A percentile compares a stretch with the other conserved stretches of the same genome.
Conservation (phyloP, 2,329 filamentous ascomycete species). For the Fusarium gaditjirri region DNA sequence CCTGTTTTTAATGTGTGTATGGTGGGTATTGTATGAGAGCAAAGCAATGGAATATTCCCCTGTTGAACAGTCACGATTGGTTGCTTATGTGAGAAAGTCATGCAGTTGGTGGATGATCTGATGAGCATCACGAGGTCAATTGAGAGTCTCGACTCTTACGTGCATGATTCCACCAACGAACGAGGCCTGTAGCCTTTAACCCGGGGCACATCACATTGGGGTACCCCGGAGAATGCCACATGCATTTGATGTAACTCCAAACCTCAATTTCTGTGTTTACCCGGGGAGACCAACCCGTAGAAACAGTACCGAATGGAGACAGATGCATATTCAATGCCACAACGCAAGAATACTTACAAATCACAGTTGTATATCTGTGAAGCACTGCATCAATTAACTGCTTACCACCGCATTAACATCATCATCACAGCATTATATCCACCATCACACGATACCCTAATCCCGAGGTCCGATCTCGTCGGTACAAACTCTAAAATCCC, state of each 20-base stretch:
- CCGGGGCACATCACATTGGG: neutral
- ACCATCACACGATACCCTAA: slow-evolving; percentile 6
- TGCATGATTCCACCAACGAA: slow-evolving; percentile 29
- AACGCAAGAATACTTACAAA: neutral
- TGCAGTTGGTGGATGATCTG: slow-evolving; percentile 22
- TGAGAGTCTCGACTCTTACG: slow-evolving; percentile 1
- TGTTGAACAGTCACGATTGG: neutral
- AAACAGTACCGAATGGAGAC: neutral
- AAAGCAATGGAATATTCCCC: slow-evolving; percentile 14
- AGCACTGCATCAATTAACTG: neutral
- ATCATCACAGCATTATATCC: neutral
- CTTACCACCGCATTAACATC: neutral
- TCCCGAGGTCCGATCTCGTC: slow-evolving; percentile 10
- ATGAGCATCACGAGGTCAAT: slow-evolving; percentile 6
- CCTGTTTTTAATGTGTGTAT: slow-evolving; percentile 3
- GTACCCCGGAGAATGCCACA: slow-evolving; percentile 13
- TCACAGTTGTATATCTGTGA: neutral
- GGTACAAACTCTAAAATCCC: slow-evolving; percentile 14
- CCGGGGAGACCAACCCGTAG: neutral
- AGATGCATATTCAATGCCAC: neutral
- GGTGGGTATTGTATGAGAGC: slow-evolving; percentile 19
- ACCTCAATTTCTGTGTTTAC: neutral
- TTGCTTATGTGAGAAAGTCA: slow-evolving; percentile 6
- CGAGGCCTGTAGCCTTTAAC: neutral
- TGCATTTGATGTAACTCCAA: slow-evolving; percentile 6